Percentiles rank a stretch among this genome's conserved stretches.
phyloP scores from a whole-genome alignment of 352 stramenopile species.

The Pythium volutum region DNA sequence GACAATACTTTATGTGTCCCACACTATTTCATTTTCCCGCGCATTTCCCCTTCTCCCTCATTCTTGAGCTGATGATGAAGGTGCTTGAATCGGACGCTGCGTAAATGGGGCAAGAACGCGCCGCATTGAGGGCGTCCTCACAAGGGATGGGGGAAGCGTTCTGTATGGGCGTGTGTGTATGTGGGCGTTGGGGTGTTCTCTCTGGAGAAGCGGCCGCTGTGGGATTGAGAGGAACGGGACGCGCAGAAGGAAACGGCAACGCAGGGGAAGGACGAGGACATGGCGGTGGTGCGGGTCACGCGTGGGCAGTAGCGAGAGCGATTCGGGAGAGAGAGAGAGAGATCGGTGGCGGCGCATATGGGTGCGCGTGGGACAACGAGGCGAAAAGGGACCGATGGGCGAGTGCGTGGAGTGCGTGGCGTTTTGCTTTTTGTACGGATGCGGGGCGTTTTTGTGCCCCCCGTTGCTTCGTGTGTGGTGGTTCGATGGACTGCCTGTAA shows the following conservation, averaged over 20 bases:
- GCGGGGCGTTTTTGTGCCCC: neutral
- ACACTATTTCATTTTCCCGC: constrained; percentile 8
- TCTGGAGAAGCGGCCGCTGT: neutral
- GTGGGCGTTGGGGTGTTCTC: too few species aligned
- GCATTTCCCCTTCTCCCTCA: neutral
- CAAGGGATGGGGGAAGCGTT: too few species aligned
- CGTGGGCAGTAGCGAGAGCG: too few species aligned
- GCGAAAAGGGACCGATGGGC: neutral
- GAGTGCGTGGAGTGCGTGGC: neutral
- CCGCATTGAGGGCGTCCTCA: neutral
- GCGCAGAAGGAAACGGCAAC: neutral
- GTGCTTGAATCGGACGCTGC: neutral
- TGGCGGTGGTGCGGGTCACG: neutral
- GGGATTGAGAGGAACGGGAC: neutral
- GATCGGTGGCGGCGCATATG: neutral
- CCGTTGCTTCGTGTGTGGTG: constrained; percentile 22
- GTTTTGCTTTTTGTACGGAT: neutral
- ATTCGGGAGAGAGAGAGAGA: neutral
- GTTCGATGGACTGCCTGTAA: constrained; percentile 63
- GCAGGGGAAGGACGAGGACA: too few species aligned
- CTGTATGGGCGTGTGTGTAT: too few species aligned
- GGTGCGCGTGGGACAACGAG: constrained; percentile 10
- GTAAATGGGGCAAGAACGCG: neutral
- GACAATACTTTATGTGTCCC: neutral
- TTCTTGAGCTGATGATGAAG: neutral